phyloP scores from a whole-genome alignment of 805 yeast species.

The Wickerhamiella shivajii region DNA sequence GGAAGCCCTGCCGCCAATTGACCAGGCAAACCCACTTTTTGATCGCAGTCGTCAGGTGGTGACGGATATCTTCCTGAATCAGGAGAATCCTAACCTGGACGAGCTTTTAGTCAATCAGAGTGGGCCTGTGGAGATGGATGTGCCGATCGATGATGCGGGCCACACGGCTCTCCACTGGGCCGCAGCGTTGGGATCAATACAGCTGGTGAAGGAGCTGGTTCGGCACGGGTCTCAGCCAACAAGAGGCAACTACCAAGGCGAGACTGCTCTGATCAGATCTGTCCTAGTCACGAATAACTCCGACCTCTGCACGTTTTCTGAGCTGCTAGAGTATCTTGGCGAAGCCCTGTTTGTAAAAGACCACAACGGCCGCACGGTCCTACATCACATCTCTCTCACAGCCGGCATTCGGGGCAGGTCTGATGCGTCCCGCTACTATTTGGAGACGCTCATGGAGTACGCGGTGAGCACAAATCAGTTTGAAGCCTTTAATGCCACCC shows the following conservation, averaged over 20 bases:
- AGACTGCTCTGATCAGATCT: slow-evolving; percentile 73
- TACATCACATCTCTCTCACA: slow-evolving; percentile 75
- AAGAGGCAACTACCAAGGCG: slow-evolving; percentile 70
- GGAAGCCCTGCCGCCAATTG: slow-evolving; percentile 10
- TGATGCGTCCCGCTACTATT: slow-evolving; percentile 57
- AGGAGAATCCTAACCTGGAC: slow-evolving; percentile 12
- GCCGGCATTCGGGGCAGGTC: slow-evolving; percentile 65
- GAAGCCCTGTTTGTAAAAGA: slow-evolving; percentile 59
- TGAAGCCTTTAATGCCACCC: slow-evolving; percentile 44
- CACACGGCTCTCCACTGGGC: slow-evolving; percentile 95
- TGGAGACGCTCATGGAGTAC: slow-evolving; percentile 65
- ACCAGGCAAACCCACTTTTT: slow-evolving; percentile 7
- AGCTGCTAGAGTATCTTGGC: slow-evolving; percentile 54
- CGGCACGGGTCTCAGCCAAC: slow-evolving; percentile 51
- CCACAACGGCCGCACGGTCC: slow-evolving; percentile 56
- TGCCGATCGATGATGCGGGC: slow-evolving; percentile 84
- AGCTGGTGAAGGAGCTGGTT: slow-evolving; percentile 55
- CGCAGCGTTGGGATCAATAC: slow-evolving; percentile 68
- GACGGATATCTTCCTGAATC: slow-evolving; percentile 19
- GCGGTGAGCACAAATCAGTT: slow-evolving; percentile 43
- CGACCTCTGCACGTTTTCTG: slow-evolving; percentile 61
- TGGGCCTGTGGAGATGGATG: slow-evolving; percentile 38
- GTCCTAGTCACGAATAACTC: slow-evolving; percentile 72
- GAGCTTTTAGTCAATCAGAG: slow-evolving; percentile 8
- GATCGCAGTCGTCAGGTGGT: slow-evolving; percentile 10